These are phyloP conservation scores for Lentinula detonsa DNA, from an alignment of 768 basidiomycete species.

Conservation along the genomic window DNA sequence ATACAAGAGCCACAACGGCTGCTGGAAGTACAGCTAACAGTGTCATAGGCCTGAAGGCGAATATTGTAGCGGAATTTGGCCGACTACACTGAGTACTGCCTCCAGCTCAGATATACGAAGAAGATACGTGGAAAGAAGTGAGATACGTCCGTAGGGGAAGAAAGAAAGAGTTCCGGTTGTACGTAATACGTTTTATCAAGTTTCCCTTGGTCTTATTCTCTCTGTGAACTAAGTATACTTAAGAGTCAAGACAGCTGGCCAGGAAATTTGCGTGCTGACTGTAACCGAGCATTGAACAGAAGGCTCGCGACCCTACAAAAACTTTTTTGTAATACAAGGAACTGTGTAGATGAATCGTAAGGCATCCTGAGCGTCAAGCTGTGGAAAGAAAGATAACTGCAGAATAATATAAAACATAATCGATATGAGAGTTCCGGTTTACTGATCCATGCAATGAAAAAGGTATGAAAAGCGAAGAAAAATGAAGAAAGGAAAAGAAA, in stretches of 20 bases:
- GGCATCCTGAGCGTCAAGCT: background rate
- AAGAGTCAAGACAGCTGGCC: too few species aligned
- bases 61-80: background rate
- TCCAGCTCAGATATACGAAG: background rate
- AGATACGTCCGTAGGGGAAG: background rate
- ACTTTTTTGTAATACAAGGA: too few species aligned
- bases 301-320: too few species aligned
- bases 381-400: background rate
- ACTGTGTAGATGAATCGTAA: too few species aligned
- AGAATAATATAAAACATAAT: background rate
- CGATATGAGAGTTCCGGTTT: background rate
- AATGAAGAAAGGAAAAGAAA: background rate
- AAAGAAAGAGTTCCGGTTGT: background rate
- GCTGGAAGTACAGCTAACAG: background rate
- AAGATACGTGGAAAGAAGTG: background rate
- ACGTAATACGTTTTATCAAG: background rate
- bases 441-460: background rate
- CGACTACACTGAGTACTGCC: background rate
- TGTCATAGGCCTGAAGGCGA: background rate
- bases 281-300: too few species aligned
- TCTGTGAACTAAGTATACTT: too few species aligned
- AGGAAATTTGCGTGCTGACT: too few species aligned
- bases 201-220: too few species aligned
- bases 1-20: slow-evolving; percentile 1
- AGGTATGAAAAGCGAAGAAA: background rate